phyloP scores from a whole-genome alignment of 2,329 filamentous ascomycete genomes.

The Onygenales sp. region DNA sequence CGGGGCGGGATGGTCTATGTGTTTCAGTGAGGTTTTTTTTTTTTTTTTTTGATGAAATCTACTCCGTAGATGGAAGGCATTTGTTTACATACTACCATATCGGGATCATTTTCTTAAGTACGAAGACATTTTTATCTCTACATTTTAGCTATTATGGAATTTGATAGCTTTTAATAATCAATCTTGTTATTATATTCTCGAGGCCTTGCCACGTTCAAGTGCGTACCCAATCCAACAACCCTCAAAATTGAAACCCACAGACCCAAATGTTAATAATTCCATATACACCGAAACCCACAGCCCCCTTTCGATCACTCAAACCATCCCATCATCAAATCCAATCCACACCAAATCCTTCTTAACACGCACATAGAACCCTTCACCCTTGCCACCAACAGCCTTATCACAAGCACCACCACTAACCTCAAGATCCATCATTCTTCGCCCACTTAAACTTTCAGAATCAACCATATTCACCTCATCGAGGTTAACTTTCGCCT shows the following conservation, averaged over 20 bases:
- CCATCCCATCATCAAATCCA: background rate
- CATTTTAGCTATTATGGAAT: too few relatives aligned
- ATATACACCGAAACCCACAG: too few relatives aligned
- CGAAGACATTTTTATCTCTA: background rate
- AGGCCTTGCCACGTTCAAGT: too few relatives aligned
- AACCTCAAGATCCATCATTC: background rate
- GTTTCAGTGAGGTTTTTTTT: slow-evolving; percentile 44
- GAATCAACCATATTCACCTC: background rate
- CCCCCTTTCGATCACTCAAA: too few relatives aligned
- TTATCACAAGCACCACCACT: background rate
- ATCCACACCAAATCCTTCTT: background rate
- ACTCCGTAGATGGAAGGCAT: too few relatives aligned
- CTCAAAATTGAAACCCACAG: too few relatives aligned
- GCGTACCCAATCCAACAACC: too few relatives aligned
- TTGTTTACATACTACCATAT: background rate
- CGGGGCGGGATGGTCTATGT: slow-evolving; percentile 83
- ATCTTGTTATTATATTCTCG: too few relatives aligned
- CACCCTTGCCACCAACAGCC: background rate
- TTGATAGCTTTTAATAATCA: too few relatives aligned
- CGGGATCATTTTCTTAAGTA: background rate
- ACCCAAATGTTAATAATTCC: too few relatives aligned
- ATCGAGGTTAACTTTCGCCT: background rate
- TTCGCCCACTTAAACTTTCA: background rate
- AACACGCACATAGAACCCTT: background rate
- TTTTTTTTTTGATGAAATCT: background rate